These are phyloP conservation scores for Microcos paniculata DNA, from an alignment of 345 rosid species.

Conservation along the genomic window DNA sequence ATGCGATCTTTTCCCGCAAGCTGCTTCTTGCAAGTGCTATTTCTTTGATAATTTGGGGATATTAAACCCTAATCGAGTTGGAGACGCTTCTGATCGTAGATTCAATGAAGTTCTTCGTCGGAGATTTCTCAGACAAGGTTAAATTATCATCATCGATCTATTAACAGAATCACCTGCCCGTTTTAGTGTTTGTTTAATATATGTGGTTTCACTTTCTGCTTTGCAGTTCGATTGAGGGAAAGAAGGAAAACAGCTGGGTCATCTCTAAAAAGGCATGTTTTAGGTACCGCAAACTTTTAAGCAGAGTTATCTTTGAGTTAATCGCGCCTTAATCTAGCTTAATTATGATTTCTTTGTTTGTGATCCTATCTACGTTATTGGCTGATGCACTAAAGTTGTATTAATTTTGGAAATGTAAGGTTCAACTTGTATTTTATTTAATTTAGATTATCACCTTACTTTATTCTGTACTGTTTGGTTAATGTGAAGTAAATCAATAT, in stretches of 20 bases:
- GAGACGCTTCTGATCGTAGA: conserved; percentile 46
- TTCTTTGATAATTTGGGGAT: conserved; percentile 83
- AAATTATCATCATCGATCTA: background rate
- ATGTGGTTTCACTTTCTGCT: conserved; percentile 13
- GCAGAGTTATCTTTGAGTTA: background rate
- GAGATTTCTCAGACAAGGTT: conserved; percentile 83
- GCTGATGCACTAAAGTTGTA: background rate
- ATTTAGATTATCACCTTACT: background rate
- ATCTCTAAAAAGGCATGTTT: conserved; percentile 29
- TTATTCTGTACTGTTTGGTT: too few relatives aligned
- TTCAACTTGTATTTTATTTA: background rate
- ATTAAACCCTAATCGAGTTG: conserved; percentile 33
- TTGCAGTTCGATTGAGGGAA: conserved; percentile 54
- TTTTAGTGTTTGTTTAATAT: background rate
- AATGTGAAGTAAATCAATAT: background rate
- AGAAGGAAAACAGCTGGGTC: conserved; percentile 39
- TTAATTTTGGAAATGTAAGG: background rate
- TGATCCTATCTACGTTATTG: background rate
- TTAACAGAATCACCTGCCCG: background rate
- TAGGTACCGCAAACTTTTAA: conserved; percentile 35
- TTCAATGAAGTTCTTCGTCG: conserved; percentile 69
- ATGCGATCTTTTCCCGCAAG: conserved; percentile 57
- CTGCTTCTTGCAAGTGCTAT: conserved; percentile 79
- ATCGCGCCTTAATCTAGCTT: background rate
- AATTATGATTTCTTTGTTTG: background rate